These are phyloP conservation scores for Lablab purpureus DNA, from an alignment of 306 rosid species.

Conservation along the genomic window DNA sequence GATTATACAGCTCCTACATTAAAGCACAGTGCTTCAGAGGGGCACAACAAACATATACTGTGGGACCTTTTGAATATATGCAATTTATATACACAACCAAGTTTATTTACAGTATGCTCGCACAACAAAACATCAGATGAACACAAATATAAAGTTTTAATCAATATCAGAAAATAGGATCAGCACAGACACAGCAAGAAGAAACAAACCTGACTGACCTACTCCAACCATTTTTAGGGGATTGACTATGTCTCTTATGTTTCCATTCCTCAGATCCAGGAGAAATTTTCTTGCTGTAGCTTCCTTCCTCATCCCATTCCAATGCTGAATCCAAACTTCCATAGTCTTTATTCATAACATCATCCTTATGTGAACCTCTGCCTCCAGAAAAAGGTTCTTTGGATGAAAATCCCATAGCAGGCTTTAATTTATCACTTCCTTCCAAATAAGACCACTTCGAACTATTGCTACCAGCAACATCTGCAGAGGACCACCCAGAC, in stretches of 20 bases:
- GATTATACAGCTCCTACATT: conserved; percentile 32
- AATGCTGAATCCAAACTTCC: conserved; percentile 57
- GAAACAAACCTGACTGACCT: conserved; percentile 70
- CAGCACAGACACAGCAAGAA: conserved; percentile 3
- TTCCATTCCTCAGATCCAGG: conserved; percentile 83
- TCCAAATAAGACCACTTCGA: conserved; percentile 69
- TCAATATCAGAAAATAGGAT: conserved; percentile 38
- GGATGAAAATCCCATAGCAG: conserved; percentile 54
- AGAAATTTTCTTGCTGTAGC: conserved; percentile 69
- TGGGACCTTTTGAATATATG: background rate
- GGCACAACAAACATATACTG: conserved; percentile 19
- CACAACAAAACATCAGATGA: conserved; percentile 20
- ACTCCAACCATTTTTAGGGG: conserved; percentile 77
- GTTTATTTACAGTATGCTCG: conserved; percentile 12
- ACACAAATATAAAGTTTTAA: conserved; percentile 23
- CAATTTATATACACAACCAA: background rate
- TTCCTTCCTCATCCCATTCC: conserved; percentile 73
- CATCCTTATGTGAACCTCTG: conserved; percentile 69
- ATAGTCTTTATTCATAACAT: conserved; percentile 58
- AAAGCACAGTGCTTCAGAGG: conserved; percentile 30
- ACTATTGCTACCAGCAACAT: conserved; percentile 64
- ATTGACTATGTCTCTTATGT: conserved; percentile 63
- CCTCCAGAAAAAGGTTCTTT: conserved; percentile 72
- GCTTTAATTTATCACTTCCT: conserved; percentile 63
- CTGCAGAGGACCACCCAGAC: conserved; percentile 67